These are phyloP conservation scores for Prunus salicina DNA, from an alignment of 306 rosid genomes.

Conservation along the genomic window DNA sequence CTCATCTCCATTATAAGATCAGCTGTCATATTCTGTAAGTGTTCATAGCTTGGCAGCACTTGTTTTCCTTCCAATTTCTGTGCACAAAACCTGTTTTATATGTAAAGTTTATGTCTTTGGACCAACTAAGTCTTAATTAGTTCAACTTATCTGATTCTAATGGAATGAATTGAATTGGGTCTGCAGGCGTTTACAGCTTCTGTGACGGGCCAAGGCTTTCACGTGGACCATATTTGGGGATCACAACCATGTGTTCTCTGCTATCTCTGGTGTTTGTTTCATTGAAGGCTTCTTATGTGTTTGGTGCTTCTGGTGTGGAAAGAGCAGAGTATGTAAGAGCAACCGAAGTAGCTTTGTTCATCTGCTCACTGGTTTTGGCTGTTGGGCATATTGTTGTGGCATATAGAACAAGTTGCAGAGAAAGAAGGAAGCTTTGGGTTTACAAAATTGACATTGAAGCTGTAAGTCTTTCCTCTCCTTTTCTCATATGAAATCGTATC, in stretches of 20 bases:
- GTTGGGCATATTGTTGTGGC: constrained; percentile 85
- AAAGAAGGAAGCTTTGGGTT: constrained; percentile 86
- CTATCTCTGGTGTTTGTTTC: constrained; percentile 75
- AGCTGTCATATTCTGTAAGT: constrained; percentile 83
- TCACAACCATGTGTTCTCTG: constrained; percentile 67
- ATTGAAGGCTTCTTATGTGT: constrained; percentile 66
- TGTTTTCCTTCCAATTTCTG: not conserved
- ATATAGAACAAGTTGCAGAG: constrained; percentile 94
- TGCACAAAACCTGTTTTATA: not conserved
- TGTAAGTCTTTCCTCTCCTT: constrained; percentile 45
- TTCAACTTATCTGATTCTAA: not conserved
- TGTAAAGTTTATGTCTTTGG: not conserved
- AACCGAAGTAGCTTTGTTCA: constrained; percentile 60
- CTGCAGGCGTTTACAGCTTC: constrained; percentile 76
- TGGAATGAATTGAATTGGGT: not conserved
- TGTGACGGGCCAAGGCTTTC: constrained; percentile 90
- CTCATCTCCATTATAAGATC: constrained; percentile 70
- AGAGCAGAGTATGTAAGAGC: constrained; percentile 41
- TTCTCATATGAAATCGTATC: not conserved
- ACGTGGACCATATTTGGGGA: constrained; percentile 80
- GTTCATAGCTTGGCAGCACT: not conserved
- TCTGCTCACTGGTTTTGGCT: constrained; percentile 70
- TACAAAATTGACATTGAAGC: constrained; percentile 97
- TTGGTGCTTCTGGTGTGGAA: constrained; percentile 27
- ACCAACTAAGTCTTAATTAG: not conserved